Percentiles rank a stretch among this genome's conserved stretches.
These are phyloP conservation scores for Kwoniella mangroviensis DNA, from an alignment of 768 basidiomycete genomes.

Conservation along the genomic window DNA sequence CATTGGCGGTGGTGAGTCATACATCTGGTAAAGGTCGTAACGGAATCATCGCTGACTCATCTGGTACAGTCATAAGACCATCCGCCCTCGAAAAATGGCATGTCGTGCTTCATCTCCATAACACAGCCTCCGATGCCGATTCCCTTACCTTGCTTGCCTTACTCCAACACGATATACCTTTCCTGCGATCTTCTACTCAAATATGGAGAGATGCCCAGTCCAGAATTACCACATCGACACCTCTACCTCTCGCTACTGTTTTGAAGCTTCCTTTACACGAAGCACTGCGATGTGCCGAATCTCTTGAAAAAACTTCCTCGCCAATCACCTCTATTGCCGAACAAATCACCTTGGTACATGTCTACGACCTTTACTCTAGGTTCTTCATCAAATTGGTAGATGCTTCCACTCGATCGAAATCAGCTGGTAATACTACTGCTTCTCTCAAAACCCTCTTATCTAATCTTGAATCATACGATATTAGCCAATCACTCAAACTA, in stretches of 20 bases:
- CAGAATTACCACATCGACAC: conserved; percentile 11
- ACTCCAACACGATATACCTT: conserved; percentile 31
- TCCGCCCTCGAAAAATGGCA: conserved; percentile 28
- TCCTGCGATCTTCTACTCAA: conserved; percentile 26
- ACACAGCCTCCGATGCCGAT: conserved; percentile 30
- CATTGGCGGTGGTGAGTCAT: conserved; percentile 45
- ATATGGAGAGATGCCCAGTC: conserved; percentile 47
- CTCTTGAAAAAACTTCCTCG: conserved; percentile 28
- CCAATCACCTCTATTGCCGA: conserved; percentile 54
- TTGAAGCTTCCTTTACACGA: conserved; percentile 43
- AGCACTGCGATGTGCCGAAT: conserved; percentile 27
- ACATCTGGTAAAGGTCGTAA: no score
- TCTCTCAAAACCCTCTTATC: conserved; percentile 31
- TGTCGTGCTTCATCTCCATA: conserved; percentile 37
- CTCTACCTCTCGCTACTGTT: conserved; percentile 38
- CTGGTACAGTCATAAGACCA: conserved; percentile 23
- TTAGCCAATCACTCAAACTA: conserved; percentile 28
- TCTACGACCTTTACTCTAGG: conserved; percentile 49
- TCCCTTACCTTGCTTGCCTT: conserved; percentile 48
- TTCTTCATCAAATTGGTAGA: conserved; percentile 52
- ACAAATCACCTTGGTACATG: conserved; percentile 50
- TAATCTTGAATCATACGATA: conserved; percentile 32
- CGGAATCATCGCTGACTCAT: conserved; percentile 1
- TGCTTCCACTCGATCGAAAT: conserved; percentile 31
- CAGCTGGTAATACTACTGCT: conserved; percentile 7